A percentile compares a stretch with the other conserved stretches of the same genome.
phyloP scores from a whole-genome alignment of 2,329 filamentous ascomycete species.

The Sarocladium oryzae region DNA sequence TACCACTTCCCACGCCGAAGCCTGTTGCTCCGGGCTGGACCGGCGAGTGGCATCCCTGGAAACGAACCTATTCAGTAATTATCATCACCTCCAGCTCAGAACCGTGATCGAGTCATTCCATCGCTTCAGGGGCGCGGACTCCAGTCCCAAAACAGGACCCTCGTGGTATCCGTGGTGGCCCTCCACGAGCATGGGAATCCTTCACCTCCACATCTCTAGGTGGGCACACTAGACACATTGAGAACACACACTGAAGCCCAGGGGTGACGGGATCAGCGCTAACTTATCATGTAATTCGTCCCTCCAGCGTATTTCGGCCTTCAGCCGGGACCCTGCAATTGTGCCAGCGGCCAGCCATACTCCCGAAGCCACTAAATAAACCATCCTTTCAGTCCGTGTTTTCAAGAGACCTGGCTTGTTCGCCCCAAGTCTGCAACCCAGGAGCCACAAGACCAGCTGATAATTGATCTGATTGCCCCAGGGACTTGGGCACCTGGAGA shows the following conservation, averaged over 20 bases:
- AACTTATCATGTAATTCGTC: constrained; percentile 3
- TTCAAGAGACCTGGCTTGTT: neutral
- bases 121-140: neutral
- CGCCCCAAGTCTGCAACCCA: neutral
- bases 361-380: constrained; percentile 4
- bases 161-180: neutral
- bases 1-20: neutral
- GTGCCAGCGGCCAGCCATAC: neutral
- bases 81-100: too few species aligned
- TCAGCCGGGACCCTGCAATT: constrained; percentile 8
- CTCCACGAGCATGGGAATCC: neutral
- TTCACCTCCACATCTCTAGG: neutral
- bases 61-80: too few species aligned
- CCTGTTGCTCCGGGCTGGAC: neutral
- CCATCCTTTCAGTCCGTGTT: neutral
- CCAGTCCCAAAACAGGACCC: neutral
- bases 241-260: neutral
- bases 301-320: neutral
- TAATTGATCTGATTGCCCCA: neutral
- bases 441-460: neutral
- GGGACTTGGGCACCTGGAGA: neutral
- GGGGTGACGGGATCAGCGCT: constrained; percentile 5
- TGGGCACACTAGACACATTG: constrained; percentile 2
- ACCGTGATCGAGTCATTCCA: neutral
- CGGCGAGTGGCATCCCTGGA: too few species aligned